A percentile compares a stretch with the other conserved stretches of the same genome.
Evolutionary conservation across 768 basidiomycete genomes (phyloP).

Genomic region (Lactarius quietus): DNA sequence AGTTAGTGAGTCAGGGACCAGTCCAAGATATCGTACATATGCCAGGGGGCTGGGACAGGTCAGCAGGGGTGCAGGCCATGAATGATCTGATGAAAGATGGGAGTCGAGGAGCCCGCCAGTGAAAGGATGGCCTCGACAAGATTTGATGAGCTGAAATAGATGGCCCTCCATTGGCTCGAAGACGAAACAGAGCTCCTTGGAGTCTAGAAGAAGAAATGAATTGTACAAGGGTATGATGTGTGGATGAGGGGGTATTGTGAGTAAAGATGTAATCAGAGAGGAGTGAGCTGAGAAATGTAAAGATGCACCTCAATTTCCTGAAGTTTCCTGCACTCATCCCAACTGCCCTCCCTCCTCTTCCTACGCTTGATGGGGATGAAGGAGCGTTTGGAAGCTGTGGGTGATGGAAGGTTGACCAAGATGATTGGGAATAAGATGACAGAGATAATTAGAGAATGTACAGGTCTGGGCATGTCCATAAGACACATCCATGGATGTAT

Average conservation of each 20-base stretch:
- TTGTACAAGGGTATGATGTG: slow-evolving; percentile 99
- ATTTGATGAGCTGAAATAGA: too few species aligned
- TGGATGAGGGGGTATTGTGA: slow-evolving; percentile 90
- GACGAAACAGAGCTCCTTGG: slow-evolving; percentile 97
- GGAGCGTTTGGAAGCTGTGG: slow-evolving; percentile 72
- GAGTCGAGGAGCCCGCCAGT: slow-evolving; percentile 96
- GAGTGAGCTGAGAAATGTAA: slow-evolving; percentile 12
- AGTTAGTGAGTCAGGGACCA: too few species aligned
- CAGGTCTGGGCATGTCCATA: slow-evolving; percentile 51
- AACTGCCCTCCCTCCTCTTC: slow-evolving; percentile 95
- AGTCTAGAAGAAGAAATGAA: slow-evolving; percentile 93
- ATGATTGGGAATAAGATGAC: background rate
- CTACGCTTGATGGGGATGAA: slow-evolving; percentile 96
- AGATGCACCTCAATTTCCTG: slow-evolving; percentile 84
- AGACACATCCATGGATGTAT: slow-evolving; percentile 62
- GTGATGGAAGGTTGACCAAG: background rate
- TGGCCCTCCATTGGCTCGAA: slow-evolving; percentile 99
- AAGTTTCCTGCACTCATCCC: too few species aligned
- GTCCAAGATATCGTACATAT: slow-evolving; percentile 90
- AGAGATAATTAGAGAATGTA: slow-evolving; percentile 12
- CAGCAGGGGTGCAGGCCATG: slow-evolving; percentile 85
- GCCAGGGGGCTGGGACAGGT: too few species aligned
- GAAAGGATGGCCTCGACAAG: too few species aligned
- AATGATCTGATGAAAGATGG: slow-evolving; percentile 90
- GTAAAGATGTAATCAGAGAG: slow-evolving; percentile 47